Base-by-base conservation (phyloP, 768 basidiomycete species). In the Mycena crocata region DNA sequence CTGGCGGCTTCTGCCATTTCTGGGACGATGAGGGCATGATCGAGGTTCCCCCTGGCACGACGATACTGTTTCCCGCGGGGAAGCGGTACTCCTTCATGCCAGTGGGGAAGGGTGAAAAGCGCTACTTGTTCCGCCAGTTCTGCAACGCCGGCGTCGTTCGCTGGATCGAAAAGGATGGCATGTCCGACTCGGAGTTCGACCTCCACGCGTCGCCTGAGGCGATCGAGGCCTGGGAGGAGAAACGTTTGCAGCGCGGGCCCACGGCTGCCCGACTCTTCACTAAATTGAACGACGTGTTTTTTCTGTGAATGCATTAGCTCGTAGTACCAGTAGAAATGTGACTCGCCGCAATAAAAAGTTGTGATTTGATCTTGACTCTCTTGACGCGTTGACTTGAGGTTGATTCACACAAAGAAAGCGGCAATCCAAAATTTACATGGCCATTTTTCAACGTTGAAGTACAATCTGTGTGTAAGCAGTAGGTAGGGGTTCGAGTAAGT, bases 111-210 rank as follows among this genome's bases (percentile, higher is more conserved):
- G 8, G 48, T 30, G 57, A 58, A 34, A 26, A 1, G 32, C n/a
- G 31, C 1, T 58, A 14, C 34, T 5, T 46, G 7, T 46, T 58
- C 44, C 30, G 45, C 8, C 57, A 60, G 42, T 60, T 14, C 5
- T 49, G 19, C 21, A 2, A 62, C 17, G 40, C 51, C 13, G 37
- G 51, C 0, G 51, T 23, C 2, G 1, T 62, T 17, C 42, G 61
- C 12, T 62, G 61, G 61, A 10, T 45, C 5, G 61, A 62, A 6
- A 52, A 62, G 40, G 61, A 44, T 8, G 30, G 40, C 2, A n/a
- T 40, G 10, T 54, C 61, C n/a, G n/a, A 57, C 14, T 23, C 9
- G 5, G 23, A 37, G 3, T 52, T 52, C 24, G 51, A 35, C 34
- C 1, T 5, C 13, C 1, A 19, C 19, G 7, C 51, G 23, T 21